A percentile compares a stretch with the other conserved stretches of the same genome.
phyloP scores from a whole-genome alignment of 2,329 filamentous ascomycete genomes.

The Chaetomium sp. region DNA sequence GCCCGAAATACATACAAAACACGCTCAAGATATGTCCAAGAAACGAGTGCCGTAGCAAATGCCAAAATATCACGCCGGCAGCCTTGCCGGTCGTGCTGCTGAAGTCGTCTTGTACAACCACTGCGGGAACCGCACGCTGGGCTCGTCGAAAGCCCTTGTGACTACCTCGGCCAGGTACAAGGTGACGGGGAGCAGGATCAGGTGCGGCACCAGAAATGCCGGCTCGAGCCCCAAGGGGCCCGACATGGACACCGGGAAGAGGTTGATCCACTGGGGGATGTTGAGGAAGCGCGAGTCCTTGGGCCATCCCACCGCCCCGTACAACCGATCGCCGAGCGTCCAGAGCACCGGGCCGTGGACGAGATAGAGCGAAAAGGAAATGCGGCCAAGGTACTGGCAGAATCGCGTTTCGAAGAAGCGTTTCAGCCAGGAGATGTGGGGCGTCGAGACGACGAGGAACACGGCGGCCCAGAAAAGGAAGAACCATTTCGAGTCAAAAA shows the following conservation, averaged over 20 bases:
- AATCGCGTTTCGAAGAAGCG: constrained; percentile 59
- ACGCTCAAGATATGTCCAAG: constrained; percentile 1
- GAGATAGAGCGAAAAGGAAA: constrained; percentile 63
- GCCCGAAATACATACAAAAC: background rate
- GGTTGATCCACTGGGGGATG: constrained; percentile 59
- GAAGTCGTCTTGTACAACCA: constrained; percentile 57
- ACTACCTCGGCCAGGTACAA: constrained; percentile 58
- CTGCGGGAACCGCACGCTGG: constrained; percentile 59
- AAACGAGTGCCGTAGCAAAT: background rate
- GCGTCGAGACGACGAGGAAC: constrained; percentile 56
- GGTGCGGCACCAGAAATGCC: constrained; percentile 59
- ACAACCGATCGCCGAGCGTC: constrained; percentile 62
- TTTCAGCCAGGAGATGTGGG: constrained; percentile 58
- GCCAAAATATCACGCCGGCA: constrained; percentile 26
- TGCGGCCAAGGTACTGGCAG: constrained; percentile 61
- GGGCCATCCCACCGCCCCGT: constrained; percentile 60
- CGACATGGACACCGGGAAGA: constrained; percentile 53
- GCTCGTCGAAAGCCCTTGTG: constrained; percentile 59
- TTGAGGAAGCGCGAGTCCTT: constrained; percentile 50
- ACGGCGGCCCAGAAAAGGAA: constrained; percentile 63
- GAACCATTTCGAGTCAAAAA: constrained; percentile 67
- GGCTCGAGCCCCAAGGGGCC: constrained; percentile 63
- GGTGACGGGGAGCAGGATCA: constrained; percentile 60
- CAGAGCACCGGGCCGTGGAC: constrained; percentile 63
- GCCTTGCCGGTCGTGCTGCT: constrained; percentile 33